Base-by-base conservation (phyloP, 1,284 basidiomycete species). In the Tremellales sp. region DNA sequence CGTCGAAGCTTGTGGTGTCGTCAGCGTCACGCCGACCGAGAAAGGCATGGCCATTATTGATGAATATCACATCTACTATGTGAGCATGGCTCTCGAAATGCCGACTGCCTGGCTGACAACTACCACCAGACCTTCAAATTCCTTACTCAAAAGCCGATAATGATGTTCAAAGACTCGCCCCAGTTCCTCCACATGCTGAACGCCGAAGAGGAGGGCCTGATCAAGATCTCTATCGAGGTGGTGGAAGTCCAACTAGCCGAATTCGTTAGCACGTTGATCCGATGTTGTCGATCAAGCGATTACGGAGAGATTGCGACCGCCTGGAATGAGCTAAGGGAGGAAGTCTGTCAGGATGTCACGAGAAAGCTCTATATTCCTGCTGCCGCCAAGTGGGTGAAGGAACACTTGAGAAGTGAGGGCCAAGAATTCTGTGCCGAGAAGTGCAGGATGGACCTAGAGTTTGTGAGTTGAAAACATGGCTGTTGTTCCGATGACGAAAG, bases 181-280 rank as follows among this genome's bases (percentile, higher is more conserved):
- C 90, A 94, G 63, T 95, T 94, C 74, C 76, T 98, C 26, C 84
- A 91, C 58, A 95, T 98, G 56, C 80, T 98, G 8, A 80, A 83
- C 37, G 95, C 95, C 1, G 95, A 99, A 71, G 76, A 83, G 12
- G 88, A 97, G 51, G 83, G 86, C 40, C 78, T 97, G 31, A 82
- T 98, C 61, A 87, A 78, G 1, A 79, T 95, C 40, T 75, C 81
- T 14, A 81, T 98, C 53, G 75, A 76, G 31, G 76, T 97, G 16
- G 79, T 81, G n/a, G 73, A 80, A 6, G 79, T 81, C 3, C 76
- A 78, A 13, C 81, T 83, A 58, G 73, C 79, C 25, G 74, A 75
- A 14, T 84, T 95, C 54, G 40, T 50, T 5, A 80, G 83, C 25
- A 76, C 80, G 34, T 76, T 99, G n/a, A 79, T 79, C 43, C 82